These are phyloP conservation scores for Asterophora lycoperdoides DNA, from an alignment of 768 basidiomycete species.

Conservation along the genomic window DNA sequence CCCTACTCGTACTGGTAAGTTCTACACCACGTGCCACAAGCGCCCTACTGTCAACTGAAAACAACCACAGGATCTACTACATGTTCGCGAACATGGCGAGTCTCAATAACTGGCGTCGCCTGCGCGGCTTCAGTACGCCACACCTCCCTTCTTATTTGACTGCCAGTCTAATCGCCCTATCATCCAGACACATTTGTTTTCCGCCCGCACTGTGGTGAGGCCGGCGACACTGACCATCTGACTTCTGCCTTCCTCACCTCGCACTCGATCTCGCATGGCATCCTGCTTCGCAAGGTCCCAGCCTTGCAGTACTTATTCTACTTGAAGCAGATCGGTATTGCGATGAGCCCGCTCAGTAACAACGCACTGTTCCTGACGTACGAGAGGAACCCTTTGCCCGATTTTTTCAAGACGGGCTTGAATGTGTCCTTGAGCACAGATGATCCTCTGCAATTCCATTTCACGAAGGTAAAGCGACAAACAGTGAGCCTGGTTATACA, in stretches of 20 bases:
- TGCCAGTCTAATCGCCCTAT: not conserved
- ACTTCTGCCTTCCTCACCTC: constrained; percentile 94
- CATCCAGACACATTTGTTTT: constrained; percentile 88
- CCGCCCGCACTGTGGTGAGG: constrained; percentile 96
- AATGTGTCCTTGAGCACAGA: constrained; percentile 97
- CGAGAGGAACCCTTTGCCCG: constrained; percentile 94
- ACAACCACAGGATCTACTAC: constrained; percentile 79
- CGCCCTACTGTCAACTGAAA: not conserved
- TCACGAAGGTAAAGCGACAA: constrained; percentile 99
- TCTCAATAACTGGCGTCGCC: constrained; percentile 87
- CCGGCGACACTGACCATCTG: constrained; percentile 96
- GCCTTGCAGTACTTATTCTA: constrained; percentile 97
- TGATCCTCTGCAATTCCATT: constrained; percentile 95
- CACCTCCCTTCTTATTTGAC: not conserved
- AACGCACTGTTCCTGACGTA: constrained; percentile 96
- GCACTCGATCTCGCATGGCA: constrained; percentile 99
- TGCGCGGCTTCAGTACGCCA: constrained; percentile 84
- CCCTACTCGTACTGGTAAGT: constrained; percentile 93
- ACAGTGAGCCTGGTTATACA: too few species aligned
- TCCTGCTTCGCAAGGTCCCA: constrained; percentile 94
- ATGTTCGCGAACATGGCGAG: constrained; percentile 97
- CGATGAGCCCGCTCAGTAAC: constrained; percentile 98
- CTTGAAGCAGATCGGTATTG: constrained; percentile 95
- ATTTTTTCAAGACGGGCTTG: constrained; percentile 93
- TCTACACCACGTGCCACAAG: not conserved